Percentiles rank a stretch among this genome's conserved stretches.
These are phyloP conservation scores for Coemansia sp. DNA, from an alignment of 192 early-diverging fungal species.

Conservation along the genomic window DNA sequence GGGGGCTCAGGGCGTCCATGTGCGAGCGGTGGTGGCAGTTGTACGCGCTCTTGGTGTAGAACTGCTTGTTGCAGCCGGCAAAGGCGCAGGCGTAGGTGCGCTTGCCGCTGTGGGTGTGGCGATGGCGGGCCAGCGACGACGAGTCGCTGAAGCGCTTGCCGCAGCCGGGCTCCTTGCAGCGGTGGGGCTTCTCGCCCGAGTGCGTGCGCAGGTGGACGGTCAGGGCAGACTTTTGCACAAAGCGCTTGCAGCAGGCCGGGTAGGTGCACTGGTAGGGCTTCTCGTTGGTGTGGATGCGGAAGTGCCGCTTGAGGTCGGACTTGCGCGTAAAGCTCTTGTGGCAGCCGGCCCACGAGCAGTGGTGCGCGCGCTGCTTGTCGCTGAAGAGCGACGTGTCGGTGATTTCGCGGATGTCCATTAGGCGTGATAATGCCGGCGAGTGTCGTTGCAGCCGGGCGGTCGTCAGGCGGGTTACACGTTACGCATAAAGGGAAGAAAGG, in stretches of 20 bases:
- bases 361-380: constrained; percentile 46
- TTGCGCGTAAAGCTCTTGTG: constrained; percentile 65
- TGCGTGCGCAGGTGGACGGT: constrained; percentile 78
- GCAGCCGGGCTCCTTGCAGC: constrained; percentile 67
- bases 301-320: constrained; percentile 75
- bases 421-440: too few relatives aligned
- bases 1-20: constrained; percentile 16
- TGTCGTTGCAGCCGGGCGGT: too few relatives aligned
- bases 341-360: constrained; percentile 61
- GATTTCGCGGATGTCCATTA: too few relatives aligned
- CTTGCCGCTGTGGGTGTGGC: constrained; percentile 75
- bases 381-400: too few relatives aligned
- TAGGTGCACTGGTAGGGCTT: constrained; percentile 68
- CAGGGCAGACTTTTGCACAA: constrained; percentile 82
- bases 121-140: constrained; percentile 74
- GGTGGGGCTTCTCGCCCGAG: constrained; percentile 72
- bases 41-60: constrained; percentile 45
- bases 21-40: constrained; percentile 38
- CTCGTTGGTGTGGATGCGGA: constrained; percentile 77
- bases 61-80: constrained; percentile 50
- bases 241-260: constrained; percentile 71
- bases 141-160: constrained; percentile 76
- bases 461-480: too few relatives aligned
- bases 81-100: constrained; percentile 67
- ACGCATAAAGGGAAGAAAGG: too few relatives aligned